Base-by-base conservation (phyloP, 305 asterid species). In the Euphrasia arctica region DNA sequence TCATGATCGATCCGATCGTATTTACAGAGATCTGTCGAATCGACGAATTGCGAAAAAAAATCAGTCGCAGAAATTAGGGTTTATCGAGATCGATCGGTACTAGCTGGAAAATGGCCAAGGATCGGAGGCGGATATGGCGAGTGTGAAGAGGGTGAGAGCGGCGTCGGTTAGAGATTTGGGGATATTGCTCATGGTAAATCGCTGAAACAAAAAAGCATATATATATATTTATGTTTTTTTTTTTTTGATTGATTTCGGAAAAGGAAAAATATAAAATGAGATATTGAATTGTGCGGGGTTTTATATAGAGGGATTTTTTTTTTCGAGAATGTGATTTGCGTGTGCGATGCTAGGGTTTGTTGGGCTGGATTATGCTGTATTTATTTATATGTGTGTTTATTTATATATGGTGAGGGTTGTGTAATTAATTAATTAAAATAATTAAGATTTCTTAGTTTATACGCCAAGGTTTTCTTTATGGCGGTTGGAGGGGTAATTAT, bases 51-150 rank as follows among this genome's bases (percentile, higher is more conserved):
- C 2, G 9, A 13, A 60, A 39, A 69, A 64, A 22, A n/a, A 32
- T n/a, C n/a, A n/a, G n/a, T n/a, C 27, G 42, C n/a, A n/a, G n/a
- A n/a, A n/a, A n/a, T n/a, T n/a, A n/a, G n/a, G n/a, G n/a, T n/a
- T n/a, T n/a, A n/a, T n/a, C n/a, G n/a, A n/a, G n/a, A n/a, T n/a
- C n/a, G n/a, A 64, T 3, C 14, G 61, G 4, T 45, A 64, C 72
- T 71, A 79, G 61, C 59, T 9, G 64, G 92, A 79, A 49, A 82
- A 82, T 1, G 92, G 92, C 92, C 93, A 85, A 18, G 89, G 93
- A 74, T 85, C 89, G 34, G 89, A 80, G 0, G 85, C 56, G 22
- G 93, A 83, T 49, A 85, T 83, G 77, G 93, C 85, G 62, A 85
- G 82, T 8, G 71, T 77, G 80, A 85, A 85, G 61, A 79, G 76